phyloP scores from a whole-genome alignment of 257 asterid species.

The Galeopsis tetrahit region DNA sequence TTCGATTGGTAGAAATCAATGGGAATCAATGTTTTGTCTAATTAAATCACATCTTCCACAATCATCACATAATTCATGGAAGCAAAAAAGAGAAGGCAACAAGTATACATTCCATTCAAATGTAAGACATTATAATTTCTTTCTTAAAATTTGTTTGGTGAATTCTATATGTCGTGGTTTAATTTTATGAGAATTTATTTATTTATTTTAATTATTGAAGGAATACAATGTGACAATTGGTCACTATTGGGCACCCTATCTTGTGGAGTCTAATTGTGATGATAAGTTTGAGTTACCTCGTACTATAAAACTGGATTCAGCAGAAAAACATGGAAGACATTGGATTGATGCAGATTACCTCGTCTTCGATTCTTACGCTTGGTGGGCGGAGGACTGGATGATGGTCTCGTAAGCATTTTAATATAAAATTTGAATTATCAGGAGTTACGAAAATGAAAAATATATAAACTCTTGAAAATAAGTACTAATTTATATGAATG shows the following conservation, averaged over 20 bases:
- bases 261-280: conserved; percentile 69
- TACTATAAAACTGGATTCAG: conserved; percentile 38
- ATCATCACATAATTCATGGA: conserved; percentile 32
- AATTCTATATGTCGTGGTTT: no score
- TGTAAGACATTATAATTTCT: conserved; percentile 43
- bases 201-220: conserved; percentile 32
- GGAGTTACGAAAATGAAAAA: no score
- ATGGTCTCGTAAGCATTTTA: conserved; percentile 49
- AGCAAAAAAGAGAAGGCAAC: conserved; percentile 39
- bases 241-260: conserved; percentile 77
- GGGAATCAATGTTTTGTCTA: conserved; percentile 67
- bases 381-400: conserved; percentile 53
- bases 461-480: no score
- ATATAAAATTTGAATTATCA: no score
- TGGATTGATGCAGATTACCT: conserved; percentile 70
- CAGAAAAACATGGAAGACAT: conserved; percentile 52
- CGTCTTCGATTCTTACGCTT: conserved; percentile 52
- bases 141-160: background rate
- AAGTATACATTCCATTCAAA: conserved; percentile 41
- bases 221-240: conserved; percentile 67
- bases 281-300: conserved; percentile 20
- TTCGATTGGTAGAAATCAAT: conserved; percentile 64
- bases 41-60: conserved; percentile 48
- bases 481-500: background rate
- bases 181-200: background rate